Conservation (phyloP, 192 early-diverging fungal species). For the Polychytrium aggregatum region DNA sequence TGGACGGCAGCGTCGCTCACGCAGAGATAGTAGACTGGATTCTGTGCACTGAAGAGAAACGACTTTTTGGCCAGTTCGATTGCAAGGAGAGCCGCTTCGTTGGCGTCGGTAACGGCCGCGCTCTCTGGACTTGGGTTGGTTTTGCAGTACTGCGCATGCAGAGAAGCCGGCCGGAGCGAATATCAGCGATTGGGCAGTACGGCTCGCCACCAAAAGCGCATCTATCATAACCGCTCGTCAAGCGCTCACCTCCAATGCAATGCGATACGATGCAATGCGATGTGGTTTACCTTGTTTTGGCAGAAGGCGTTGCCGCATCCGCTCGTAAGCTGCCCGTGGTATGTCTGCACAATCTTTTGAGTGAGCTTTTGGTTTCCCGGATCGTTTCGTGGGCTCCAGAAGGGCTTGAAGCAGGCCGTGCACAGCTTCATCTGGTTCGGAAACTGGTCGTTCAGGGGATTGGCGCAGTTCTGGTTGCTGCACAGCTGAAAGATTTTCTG, state of each 20-base stretch:
- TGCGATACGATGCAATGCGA: not conserved
- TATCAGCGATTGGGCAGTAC: too few species aligned
- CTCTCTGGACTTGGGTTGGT: conserved; percentile 25
- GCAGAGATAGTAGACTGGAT: conserved; percentile 45
- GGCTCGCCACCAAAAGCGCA: too few species aligned
- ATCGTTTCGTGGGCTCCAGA: conserved; percentile 67
- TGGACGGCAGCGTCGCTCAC: conserved; percentile 41
- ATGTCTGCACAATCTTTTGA: conserved; percentile 52
- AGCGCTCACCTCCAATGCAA: too few species aligned
- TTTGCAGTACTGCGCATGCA: not conserved
- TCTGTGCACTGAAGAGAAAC: conserved; percentile 9
- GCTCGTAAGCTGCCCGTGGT: conserved; percentile 65
- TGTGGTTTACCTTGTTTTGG: conserved; percentile 37
- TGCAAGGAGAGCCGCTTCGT: conserved; percentile 50
- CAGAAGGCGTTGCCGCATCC: conserved; percentile 68
- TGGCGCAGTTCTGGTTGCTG: conserved; percentile 59
- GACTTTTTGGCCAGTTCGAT: conserved; percentile 32
- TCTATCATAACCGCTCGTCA: too few species aligned
- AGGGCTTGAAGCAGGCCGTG: conserved; percentile 67
- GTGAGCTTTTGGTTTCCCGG: conserved; percentile 62
- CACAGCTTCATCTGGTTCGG: conserved; percentile 58
- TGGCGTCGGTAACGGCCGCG: conserved; percentile 26
- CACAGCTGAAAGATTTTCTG: conserved; percentile 45
- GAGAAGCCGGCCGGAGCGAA: not conserved
- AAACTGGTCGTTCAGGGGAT: conserved; percentile 24